These are phyloP conservation scores for Suillus cothurnatus DNA, from an alignment of 768 basidiomycete genomes.

Conservation along the genomic window DNA sequence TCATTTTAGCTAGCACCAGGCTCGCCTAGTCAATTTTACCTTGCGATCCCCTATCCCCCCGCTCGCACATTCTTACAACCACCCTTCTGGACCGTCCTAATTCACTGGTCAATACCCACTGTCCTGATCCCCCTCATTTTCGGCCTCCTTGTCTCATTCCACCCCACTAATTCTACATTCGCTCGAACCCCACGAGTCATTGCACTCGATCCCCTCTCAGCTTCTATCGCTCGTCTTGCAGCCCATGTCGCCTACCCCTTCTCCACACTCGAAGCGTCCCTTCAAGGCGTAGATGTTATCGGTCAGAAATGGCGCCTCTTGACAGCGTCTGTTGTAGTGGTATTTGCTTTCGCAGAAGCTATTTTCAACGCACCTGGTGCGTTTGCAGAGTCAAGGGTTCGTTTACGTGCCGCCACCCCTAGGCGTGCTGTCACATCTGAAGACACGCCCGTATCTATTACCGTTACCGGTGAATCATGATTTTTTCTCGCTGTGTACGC, in stretches of 20 bases:
- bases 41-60: slow-evolving; percentile 52
- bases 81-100: slow-evolving; percentile 54
- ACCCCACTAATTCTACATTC: slow-evolving; percentile 38
- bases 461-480: slow-evolving; percentile 3
- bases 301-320: slow-evolving; percentile 59
- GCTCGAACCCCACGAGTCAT: slow-evolving; percentile 25
- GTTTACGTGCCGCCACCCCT: slow-evolving; percentile 24
- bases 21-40: slow-evolving; percentile 14
- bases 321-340: slow-evolving; percentile 54
- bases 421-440: slow-evolving; percentile 25
- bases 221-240: slow-evolving; percentile 65
- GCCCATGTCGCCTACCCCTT: slow-evolving; percentile 62
- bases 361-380: slow-evolving; percentile 50
- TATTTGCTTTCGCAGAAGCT: slow-evolving; percentile 71
- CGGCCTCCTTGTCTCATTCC: slow-evolving; percentile 66
- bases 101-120: slow-evolving; percentile 67
- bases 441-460: slow-evolving; percentile 13
- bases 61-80: slow-evolving; percentile 43
- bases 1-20: background rate
- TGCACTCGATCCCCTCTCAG: slow-evolving; percentile 62
- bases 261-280: slow-evolving; percentile 19
- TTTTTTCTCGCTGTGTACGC: slow-evolving; percentile 4
- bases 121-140: slow-evolving; percentile 58
- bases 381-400: slow-evolving; percentile 32
- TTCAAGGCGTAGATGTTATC: slow-evolving; percentile 52